Evolutionary conservation across 2,329 filamentous ascomycete species (phyloP), one percentile per base, ranked within the genome.

Genomic region (Penicillium verrucosum): DNA sequence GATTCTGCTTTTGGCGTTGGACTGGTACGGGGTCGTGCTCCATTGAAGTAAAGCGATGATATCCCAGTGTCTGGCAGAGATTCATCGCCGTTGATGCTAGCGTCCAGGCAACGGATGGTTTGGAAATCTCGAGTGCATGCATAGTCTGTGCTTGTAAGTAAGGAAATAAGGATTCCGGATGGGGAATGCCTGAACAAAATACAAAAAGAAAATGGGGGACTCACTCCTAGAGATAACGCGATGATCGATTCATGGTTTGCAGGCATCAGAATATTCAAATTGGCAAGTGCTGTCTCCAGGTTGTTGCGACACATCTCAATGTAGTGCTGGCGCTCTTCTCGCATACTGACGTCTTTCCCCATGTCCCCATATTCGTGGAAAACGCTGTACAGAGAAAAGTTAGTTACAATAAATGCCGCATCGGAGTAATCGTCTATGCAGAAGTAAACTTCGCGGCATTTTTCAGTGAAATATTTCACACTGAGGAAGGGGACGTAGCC

Each of bases 71-170:
- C 63, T 86, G 83, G 60, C 84, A 86, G 51, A 89, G 75, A 50
- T 82, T 79, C 12, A 82, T 81, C 0, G 85, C 85, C 18, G 80
- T 79, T 7, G 81, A 82, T 25, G 80, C 81, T 18, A 88, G 73
- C n/a, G 84, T 81, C 81, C 85, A 86, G n/a, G 83, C 83, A 4
- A 88, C 77, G 0, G 83, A 84, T 0, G 85, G 83, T 38, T 84
- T 82, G 4, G 84, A 85, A 14, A 81, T 77, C 59, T 88, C 85
- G 46, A 87, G 80, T 12, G 85, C 80, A 62, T 87, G 84, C n/a
- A 84, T 73, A 5, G 82, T 78, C 83, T 87, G 16, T 7, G 9
- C 56, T 30, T 49, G 60, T 63, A 6, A 63, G 49, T 50, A 46
- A 42, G 7, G 7, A 6, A 63, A 46, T 50, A 46, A 42, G 7